These are phyloP conservation scores for Umbelopsis sp. DNA, from an alignment of 371 early-diverging fungal genomes.

Conservation along the genomic window DNA sequence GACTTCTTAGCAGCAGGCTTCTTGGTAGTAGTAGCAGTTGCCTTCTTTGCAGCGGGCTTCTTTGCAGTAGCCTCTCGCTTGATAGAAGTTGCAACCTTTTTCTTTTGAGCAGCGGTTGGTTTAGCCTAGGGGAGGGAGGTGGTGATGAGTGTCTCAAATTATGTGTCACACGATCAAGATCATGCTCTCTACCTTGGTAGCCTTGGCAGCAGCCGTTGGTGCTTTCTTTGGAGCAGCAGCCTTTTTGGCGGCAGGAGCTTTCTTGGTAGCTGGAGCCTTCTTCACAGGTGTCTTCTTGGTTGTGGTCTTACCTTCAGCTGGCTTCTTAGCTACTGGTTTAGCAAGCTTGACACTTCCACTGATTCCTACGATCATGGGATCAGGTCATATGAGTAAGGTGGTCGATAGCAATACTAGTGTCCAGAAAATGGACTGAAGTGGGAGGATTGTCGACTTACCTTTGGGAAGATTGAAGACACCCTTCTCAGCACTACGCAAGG, in stretches of 20 bases:
- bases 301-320: conserved; percentile 13
- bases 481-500: conserved; percentile 51
- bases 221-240: conserved; percentile 38
- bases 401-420: conserved; percentile 1
- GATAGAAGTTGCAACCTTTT: conserved; percentile 20
- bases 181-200: conserved; percentile 17
- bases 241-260: conserved; percentile 38
- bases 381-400: conserved; percentile 9
- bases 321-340: neutral
- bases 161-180: conserved; percentile 14
- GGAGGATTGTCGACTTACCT: conserved; percentile 32
- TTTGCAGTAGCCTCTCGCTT: conserved; percentile 50
- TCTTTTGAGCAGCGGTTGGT: conserved; percentile 35
- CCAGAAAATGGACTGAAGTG: conserved; percentile 11
- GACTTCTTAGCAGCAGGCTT: conserved; percentile 48
- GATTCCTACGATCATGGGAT: neutral
- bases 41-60: conserved; percentile 31
- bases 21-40: conserved; percentile 32
- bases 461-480: conserved; percentile 65
- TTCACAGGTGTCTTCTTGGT: conserved; percentile 52
- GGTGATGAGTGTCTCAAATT: conserved; percentile 14
- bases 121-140: conserved; percentile 25
- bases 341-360: conserved; percentile 10
- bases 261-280: conserved; percentile 27
- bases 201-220: conserved; percentile 36